A percentile compares a stretch with the other conserved stretches of the same genome.
Conservation (phyloP, 148 eudicot genomes). For the Amaranthus hypochondriacus region DNA sequence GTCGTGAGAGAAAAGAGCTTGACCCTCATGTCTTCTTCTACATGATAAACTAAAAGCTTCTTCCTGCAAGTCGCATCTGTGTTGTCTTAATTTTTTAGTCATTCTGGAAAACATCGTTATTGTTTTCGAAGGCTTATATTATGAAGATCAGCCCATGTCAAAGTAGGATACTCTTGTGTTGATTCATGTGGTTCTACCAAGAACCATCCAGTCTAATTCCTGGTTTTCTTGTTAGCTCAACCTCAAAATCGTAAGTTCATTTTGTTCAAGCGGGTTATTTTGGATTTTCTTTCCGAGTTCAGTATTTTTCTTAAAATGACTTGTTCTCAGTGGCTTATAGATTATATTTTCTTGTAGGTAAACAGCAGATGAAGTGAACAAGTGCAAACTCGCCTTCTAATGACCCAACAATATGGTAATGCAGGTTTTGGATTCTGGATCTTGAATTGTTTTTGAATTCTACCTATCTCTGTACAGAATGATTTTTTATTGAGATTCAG, state of each 20-base stretch:
- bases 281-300: background rate
- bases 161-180: background rate
- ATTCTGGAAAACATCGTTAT: background rate
- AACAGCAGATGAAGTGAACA: background rate
- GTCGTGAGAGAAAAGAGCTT: background rate
- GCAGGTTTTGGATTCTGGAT: constrained; percentile 4
- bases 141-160: background rate
- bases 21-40: background rate
- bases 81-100: background rate
- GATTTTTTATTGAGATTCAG: too few relatives aligned
- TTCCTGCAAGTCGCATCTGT: background rate
- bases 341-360: constrained; percentile 3
- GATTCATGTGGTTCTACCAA: background rate
- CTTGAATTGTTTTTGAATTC: background rate
- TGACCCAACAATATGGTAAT: background rate
- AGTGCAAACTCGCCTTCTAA: background rate
- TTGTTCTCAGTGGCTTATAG: background rate
- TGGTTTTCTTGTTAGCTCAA: background rate
- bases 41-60: background rate
- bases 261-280: background rate
- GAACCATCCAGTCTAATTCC: background rate
- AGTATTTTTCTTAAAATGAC: background rate
- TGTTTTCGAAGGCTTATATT: background rate
- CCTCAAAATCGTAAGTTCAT: background rate
- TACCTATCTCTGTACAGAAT: background rate